Evolutionary conservation across 345 rosid species (phyloP), one percentile per base, ranked within the genome.

Genomic region (Linum usitatissimum): DNA sequence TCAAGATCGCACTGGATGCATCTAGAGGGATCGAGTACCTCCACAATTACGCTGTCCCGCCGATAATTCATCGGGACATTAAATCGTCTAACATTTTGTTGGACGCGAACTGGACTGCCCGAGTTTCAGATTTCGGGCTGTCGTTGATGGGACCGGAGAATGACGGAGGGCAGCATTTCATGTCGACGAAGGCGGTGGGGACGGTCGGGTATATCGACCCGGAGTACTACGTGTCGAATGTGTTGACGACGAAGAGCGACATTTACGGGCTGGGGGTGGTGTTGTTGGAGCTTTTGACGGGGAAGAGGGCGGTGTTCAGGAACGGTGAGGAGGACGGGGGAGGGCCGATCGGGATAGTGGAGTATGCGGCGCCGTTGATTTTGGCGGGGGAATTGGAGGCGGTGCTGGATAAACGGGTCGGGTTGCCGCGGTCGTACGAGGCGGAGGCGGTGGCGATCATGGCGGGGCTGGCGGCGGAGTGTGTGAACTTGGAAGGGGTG

Each of bases 131-230:
- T 71, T 81, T 85, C 6, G 91, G 91, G 45, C 62, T 83, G 54
- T 83, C 91, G 13, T 61, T 83, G 10, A 63, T 78, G 78, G 77
- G 77, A 9, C 83, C 91, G 7, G 78, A 71, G 36, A 66, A 73
- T 7, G 84, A 75, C 64, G 72, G 72, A 55, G 76, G 68, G 20
- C 72, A 73, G 55, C 75, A 70, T 18, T 59, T 57, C 56, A 56
- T 68, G 70, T 70, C 84, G 38, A 65, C 75, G 31, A 76, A 67
- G 68, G 86, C 84, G n/a, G 88, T 63, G 2, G 88, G 88, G 7
- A 85, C 91, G 3, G 79, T 81, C 28, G 91, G 91, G 58, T 85
- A 85, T 51, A 85, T 85, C 20, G 91, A 85, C 71, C 91, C 91
- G 0, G 91, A 85, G 69, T 85, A 85, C 72, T 83, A 79, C 49